A percentile compares a stretch with the other conserved stretches of the same genome.
These are phyloP conservation scores for Rhododendron ovatum DNA, from an alignment of 148 eudicot genomes.

Conservation along the genomic window DNA sequence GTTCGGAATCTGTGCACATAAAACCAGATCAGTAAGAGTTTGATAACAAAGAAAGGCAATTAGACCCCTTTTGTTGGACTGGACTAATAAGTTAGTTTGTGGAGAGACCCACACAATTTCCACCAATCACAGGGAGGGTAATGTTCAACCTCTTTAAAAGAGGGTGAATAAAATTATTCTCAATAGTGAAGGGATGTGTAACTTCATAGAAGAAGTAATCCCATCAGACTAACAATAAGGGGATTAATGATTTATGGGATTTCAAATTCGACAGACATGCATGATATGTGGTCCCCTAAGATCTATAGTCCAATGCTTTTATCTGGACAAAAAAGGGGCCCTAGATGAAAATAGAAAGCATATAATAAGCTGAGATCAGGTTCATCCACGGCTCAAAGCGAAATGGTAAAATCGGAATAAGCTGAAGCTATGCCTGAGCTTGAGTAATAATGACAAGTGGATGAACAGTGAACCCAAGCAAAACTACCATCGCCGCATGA, in stretches of 20 bases:
- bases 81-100: not conserved
- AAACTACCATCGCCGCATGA: not conserved
- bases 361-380: not conserved
- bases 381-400: not conserved
- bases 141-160: no score
- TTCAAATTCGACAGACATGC: not conserved
- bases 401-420: not conserved
- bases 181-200: not conserved
- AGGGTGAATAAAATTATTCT: no score
- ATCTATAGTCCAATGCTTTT: not conserved
- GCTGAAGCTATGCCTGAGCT: not conserved
- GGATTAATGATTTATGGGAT: not conserved
- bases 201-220: not conserved
- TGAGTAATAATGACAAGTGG: not conserved
- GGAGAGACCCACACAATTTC: no score
- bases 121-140: no score
- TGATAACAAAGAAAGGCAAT: not conserved
- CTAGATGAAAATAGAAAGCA: not conserved
- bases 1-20: constrained; percentile 65
- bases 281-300: not conserved
- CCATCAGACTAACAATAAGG: not conserved
- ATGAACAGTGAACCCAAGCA: not conserved
- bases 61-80: not conserved
- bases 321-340: not conserved
- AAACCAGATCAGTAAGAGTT: not conserved